Evolutionary conservation across 1,139 yeast genomes (phyloP), one percentile per base, ranked within the genome.

Genomic region (Candida sanyaensis): DNA sequence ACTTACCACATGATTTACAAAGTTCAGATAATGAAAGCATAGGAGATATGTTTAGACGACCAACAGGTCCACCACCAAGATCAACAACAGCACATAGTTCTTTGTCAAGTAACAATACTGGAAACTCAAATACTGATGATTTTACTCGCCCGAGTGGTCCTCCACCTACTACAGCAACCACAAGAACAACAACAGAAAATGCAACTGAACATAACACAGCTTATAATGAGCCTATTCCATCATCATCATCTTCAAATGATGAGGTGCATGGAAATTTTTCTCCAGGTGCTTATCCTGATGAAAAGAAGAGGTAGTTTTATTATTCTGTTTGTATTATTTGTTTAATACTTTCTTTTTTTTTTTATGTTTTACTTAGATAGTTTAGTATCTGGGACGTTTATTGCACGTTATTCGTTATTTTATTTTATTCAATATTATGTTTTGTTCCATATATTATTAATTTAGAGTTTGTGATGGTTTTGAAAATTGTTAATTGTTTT

Each of bases 31-130:
- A 45, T 27, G 52, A 48, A n/a, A 45, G 49, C 38, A 39, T 48
- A 8, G 46, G 46, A 1, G 50, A 50, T 32, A 21, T 50, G 23
- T 43, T 29, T 40, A 45, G 53, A 44, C 43, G 47, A 11, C 43
- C 49, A 9, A 9, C 27, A 17, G 43, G 39, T 9, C 44, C 50
- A 17, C 41, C 47, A n/a, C 45, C 47, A 9, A 11, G 32, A 3
- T 5, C 49, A 31, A 27, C 37, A 9, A 13, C 46, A 34, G 11
- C 21, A 17, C 21, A 6, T 21, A 21, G 26, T 34, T 34, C 37
- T 4, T 34, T 34, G 27, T 34, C 37, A 9, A 34, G 21, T 34
- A 23, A 34, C n/a, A 34, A 34, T 23, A 34, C 37, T 9, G 37
- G 28, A 2, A 21, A 34, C 26, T 1, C 37, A 21, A 9, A 21